Evolutionary conservation across 1,139 yeast species (phyloP).

Genomic region (Suhomyces choctaworum): DNA sequence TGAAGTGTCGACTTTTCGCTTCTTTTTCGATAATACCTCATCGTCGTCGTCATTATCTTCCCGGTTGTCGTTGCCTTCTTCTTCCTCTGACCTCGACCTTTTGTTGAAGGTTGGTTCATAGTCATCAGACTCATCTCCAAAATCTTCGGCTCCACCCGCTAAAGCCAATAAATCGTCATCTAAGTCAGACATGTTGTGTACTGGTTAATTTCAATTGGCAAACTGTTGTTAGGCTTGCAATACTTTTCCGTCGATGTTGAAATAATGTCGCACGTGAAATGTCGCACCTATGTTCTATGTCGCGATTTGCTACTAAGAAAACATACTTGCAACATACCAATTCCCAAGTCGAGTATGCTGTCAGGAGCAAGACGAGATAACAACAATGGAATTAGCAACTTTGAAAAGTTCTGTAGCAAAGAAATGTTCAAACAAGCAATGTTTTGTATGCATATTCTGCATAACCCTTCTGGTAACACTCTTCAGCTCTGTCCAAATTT

Average conservation of each 20-base stretch:
- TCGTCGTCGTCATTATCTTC: constrained; percentile 24
- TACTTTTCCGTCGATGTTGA: constrained; percentile 9
- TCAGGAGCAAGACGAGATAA: no score
- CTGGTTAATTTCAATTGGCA: neutral
- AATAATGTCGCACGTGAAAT: constrained; percentile 4
- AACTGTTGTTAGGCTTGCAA: constrained; percentile 1
- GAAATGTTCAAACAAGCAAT: no score
- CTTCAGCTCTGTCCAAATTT: no score
- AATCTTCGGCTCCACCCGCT: constrained; percentile 67
- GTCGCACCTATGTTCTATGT: no score
- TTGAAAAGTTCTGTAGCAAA: no score
- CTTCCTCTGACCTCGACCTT: constrained; percentile 15
- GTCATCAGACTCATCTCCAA: constrained; percentile 32
- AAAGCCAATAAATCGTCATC: constrained; percentile 90
- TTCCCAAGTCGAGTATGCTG: no score
- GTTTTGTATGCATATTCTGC: no score
- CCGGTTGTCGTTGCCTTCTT: constrained; percentile 16
- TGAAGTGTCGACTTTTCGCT: constrained; percentile 13
- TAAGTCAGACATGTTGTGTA: constrained; percentile 52
- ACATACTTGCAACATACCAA: no score
- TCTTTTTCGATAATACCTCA: constrained; percentile 20
- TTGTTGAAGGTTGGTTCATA: constrained; percentile 25
- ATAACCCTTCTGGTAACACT: no score
- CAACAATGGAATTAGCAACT: no score
- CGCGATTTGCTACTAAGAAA: no score